Base-by-base conservation (phyloP, 192 early-diverging fungal genomes). In the Haplosporangium gracile region DNA sequence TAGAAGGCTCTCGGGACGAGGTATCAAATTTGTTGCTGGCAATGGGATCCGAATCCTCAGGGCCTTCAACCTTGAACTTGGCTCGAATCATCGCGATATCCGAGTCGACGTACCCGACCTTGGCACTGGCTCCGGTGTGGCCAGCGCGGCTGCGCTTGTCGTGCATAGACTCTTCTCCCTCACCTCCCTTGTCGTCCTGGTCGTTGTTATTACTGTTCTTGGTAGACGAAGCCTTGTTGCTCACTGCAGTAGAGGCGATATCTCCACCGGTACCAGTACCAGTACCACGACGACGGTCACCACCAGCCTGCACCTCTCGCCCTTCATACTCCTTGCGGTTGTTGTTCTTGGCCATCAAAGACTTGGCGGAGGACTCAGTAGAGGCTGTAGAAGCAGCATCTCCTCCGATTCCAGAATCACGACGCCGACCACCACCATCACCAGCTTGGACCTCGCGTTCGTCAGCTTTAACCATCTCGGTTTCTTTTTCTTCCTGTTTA, bases 41-140 rank as follows among this genome's bases (percentile, higher is more conserved):
- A 47, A 32, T 3, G n/a, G 29, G 26, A 34, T 7, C 20, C 40
- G 45, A 32, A 3, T 42, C 29, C 24, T 29, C 45, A 13, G 72
- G 39, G 26, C 72, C 45, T 1, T 73, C 42, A 42, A 73, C 8
- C 72, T 73, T 73, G 72, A 26, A 73, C 11, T 73, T 73, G 45
- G 72, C 72, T 49, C 45, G 39, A 18, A 45, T 73, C 72, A 73
- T 73, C 24, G 72, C 72, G 20, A 22, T 73, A 16, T 73, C 72
- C 6, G 72, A 73, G 29, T 51, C 72, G 22, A 47, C 42, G 43
- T 29, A 49, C 20, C 72, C 72, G 16, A 73, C 72, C 45, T 73
- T 73, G 72, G 72, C 72, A 26, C 45, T 73, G 26, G 72, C 72
- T 6, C 72, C 72, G 22, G 20, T 29, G 4, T 49, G 72, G 34